phyloP scores from a whole-genome alignment of 305 asterid genomes.

The Fraxinus albicans region DNA sequence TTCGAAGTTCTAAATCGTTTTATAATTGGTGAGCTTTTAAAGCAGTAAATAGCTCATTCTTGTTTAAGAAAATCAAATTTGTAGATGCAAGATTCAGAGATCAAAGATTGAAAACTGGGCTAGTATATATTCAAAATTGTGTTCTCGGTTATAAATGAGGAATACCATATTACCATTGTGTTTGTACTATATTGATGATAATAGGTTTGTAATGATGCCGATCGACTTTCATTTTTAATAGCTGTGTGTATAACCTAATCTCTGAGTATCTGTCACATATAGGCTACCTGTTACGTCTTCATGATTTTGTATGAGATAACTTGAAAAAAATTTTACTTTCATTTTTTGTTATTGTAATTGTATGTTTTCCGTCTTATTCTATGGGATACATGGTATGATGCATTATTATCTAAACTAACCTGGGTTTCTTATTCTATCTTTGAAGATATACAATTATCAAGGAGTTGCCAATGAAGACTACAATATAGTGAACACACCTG shows the following conservation, averaged over 20 bases:
- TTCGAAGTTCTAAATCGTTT: background rate
- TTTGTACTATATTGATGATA: background rate
- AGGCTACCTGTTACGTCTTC: background rate
- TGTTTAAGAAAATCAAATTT: background rate
- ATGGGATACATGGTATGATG: background rate
- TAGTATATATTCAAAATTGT: background rate
- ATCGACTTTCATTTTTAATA: background rate
- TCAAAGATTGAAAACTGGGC: background rate
- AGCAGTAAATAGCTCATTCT: background rate
- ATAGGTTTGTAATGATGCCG: background rate
- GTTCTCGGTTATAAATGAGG: background rate
- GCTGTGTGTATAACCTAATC: background rate
- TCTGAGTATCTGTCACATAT: background rate
- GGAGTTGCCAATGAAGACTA: constrained; percentile 90
- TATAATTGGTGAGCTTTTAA: background rate
- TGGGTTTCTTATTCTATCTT: constrained; percentile 25
- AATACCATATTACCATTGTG: background rate
- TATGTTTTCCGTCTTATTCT: background rate
- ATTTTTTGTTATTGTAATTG: background rate
- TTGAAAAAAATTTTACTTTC: background rate
- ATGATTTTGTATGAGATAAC: background rate
- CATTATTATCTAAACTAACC: constrained; percentile 16
- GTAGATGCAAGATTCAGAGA: background rate
- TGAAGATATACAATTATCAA: constrained; percentile 84
- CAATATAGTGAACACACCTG: constrained; percentile 81